Percentiles rank a stretch among this genome's conserved stretches.
These are phyloP conservation scores for Myxozyma monticola DNA, from an alignment of 805 yeast genomes.

Conservation along the genomic window DNA sequence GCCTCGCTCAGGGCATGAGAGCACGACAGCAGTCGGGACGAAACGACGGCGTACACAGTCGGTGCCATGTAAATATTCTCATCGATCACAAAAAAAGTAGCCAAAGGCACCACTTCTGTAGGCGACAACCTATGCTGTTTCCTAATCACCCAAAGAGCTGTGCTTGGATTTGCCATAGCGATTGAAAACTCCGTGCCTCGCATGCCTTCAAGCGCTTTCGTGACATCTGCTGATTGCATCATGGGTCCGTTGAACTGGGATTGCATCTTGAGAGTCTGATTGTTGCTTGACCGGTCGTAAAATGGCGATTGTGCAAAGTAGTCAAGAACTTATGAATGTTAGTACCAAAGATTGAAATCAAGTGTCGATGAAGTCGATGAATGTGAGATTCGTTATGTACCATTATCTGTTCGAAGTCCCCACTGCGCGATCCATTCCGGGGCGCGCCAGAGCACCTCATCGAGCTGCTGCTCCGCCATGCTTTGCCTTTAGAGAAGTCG, in stretches of 20 bases:
- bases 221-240: constrained; percentile 41
- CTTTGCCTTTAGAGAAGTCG: too few species aligned
- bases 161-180: constrained; percentile 72
- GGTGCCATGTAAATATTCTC: constrained; percentile 94
- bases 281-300: constrained; percentile 89
- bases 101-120: constrained; percentile 52
- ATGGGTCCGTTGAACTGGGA: constrained; percentile 69
- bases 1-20: constrained; percentile 49
- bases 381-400: constrained; percentile 1
- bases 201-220: constrained; percentile 65
- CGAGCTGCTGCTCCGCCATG: constrained; percentile 15
- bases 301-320: constrained; percentile 94
- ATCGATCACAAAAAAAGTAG: constrained; percentile 85
- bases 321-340: constrained; percentile 65
- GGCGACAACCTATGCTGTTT: constrained; percentile 70
- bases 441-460: constrained; percentile 79
- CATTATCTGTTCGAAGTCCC: constrained; percentile 82
- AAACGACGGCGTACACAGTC: constrained; percentile 64
- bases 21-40: constrained; percentile 65
- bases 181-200: constrained; percentile 83
- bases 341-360: too few species aligned
- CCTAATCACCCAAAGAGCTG: constrained; percentile 83
- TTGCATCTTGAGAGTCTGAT: constrained; percentile 95
- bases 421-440: constrained; percentile 95
- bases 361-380: too few species aligned